Evolutionary conservation across 2,329 filamentous ascomycete species (phyloP), one percentile per base, ranked within the genome.

Genomic region (Aspergillus sp.): DNA sequence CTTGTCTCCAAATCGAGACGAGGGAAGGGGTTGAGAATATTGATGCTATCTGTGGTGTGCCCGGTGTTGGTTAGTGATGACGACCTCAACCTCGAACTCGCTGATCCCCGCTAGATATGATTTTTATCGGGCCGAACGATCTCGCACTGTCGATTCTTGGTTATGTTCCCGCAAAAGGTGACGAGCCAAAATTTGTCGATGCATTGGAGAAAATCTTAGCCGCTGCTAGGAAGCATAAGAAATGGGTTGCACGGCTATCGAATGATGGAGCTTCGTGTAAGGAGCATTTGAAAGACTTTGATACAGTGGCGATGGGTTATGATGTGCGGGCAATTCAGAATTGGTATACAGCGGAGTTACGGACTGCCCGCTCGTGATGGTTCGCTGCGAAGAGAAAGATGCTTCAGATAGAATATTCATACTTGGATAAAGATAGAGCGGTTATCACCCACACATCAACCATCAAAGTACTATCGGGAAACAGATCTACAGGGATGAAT

Each of bases 211-310:
- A 72, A 47, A 72, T 83, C 37, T 68, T 82, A 7, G 68, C 68
- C 8, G 82, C 83, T 3, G 76, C 79, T 4, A 70, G 73, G 40
- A 75, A 73, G 48, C 75, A 83, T 8, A 82, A 81, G 13, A 87
- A 86, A 66, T 85, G 83, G 68, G 76, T 75, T 6, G 84, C 79
- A 0, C 66, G 72, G 2, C 66, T 77, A 64, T 66, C 70, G 1
- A 74, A 75, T 45, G 65, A 76, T 53, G 69, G 71, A 37, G 54
- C 56, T 3, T 47, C 54, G 39, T 65, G 67, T 4, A 75, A 74
- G 62, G 61, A 70, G 47, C 63, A 54, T 6, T 56, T 58, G 37
- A 44, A 58, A 27, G 54, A 37, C 9, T 75, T 66, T 53, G 72
- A 76, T 46, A 73, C 65, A 0, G 69, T 73, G 5, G 69, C 72